A percentile compares a stretch with the other conserved stretches of the same genome.
phyloP scores from a whole-genome alignment of 129 eudicot genomes.

The Saposhnikovia divaricata region DNA sequence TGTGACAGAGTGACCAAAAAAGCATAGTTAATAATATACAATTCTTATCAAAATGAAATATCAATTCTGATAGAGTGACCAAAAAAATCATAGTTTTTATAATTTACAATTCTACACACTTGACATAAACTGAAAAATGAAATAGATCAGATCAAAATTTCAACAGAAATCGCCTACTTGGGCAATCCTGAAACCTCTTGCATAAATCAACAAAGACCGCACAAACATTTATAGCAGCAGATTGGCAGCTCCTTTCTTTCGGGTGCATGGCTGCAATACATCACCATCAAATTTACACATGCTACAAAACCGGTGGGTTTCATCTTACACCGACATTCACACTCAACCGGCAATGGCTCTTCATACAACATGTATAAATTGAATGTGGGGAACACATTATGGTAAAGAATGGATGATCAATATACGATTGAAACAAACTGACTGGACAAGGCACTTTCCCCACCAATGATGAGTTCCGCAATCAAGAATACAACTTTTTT shows the following conservation, averaged over 20 bases:
- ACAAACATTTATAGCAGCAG: not conserved
- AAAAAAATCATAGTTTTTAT: conserved; percentile 2
- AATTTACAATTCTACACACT: not conserved
- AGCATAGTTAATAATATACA: too few species aligned
- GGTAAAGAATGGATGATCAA: conserved; percentile 36
- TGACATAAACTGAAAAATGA: too few species aligned
- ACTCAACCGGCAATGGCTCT: conserved; percentile 39
- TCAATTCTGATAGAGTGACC: not conserved
- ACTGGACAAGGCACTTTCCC: conserved; percentile 18
- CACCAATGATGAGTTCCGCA: not conserved
- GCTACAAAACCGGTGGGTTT: conserved; percentile 23
- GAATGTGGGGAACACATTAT: conserved; percentile 32
- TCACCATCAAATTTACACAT: conserved; percentile 31
- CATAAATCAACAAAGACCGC: conserved; percentile 21
- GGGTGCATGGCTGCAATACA: conserved; percentile 24
- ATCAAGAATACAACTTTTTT: not conserved
- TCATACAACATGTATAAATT: conserved; percentile 21
- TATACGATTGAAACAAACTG: conserved; percentile 12
- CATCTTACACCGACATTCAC: conserved; percentile 23
- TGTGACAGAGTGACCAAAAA: not conserved
- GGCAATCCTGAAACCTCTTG: conserved; percentile 24
- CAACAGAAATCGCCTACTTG: conserved; percentile 25
- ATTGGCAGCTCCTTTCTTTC: conserved; percentile 7
- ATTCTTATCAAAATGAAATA: too few species aligned
- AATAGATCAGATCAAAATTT: conserved; percentile 55